Conservation (phyloP, 2,329 filamentous ascomycete genomes). For the Madurella fahalii region DNA sequence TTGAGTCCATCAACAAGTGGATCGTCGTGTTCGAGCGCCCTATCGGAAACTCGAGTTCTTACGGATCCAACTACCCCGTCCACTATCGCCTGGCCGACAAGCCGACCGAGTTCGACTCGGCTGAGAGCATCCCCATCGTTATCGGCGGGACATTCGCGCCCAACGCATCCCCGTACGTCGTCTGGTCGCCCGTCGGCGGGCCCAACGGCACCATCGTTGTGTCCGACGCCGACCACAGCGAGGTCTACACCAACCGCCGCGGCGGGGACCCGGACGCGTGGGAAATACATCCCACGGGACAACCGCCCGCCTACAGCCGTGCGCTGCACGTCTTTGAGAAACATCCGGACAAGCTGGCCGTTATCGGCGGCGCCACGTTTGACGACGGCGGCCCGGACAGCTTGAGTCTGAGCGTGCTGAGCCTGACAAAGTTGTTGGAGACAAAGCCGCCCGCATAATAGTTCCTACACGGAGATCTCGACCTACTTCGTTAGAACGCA, state of each 20-base stretch:
- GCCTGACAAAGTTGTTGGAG: constrained; percentile 9
- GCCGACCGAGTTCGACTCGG: constrained; percentile 36
- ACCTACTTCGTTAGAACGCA: no score
- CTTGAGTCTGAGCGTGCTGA: constrained; percentile 16
- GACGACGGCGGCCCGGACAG: constrained; percentile 13
- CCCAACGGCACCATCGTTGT: constrained; percentile 42
- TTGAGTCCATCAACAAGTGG: constrained; percentile 23
- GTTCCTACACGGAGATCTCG: no score
- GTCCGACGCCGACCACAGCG: constrained; percentile 34
- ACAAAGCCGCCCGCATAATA: background rate
- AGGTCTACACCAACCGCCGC: constrained; percentile 40
- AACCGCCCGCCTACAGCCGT: constrained; percentile 28
- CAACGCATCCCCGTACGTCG: constrained; percentile 39
- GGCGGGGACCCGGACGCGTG: constrained; percentile 38
- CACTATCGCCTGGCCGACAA: constrained; percentile 41
- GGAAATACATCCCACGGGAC: constrained; percentile 31
- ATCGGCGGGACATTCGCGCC: constrained; percentile 33
- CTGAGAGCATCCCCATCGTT: constrained; percentile 31
- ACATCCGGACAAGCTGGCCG: constrained; percentile 29
- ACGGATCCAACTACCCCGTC: constrained; percentile 37
- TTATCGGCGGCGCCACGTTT: constrained; percentile 31
- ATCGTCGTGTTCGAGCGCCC: constrained; percentile 33
- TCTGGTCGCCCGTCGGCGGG: constrained; percentile 41
- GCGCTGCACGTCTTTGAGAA: constrained; percentile 26
- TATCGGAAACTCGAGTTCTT: constrained; percentile 27